These are phyloP conservation scores for Avena insularis DNA, from an alignment of 176 grass and related monocot species.

Conservation along the genomic window DNA sequence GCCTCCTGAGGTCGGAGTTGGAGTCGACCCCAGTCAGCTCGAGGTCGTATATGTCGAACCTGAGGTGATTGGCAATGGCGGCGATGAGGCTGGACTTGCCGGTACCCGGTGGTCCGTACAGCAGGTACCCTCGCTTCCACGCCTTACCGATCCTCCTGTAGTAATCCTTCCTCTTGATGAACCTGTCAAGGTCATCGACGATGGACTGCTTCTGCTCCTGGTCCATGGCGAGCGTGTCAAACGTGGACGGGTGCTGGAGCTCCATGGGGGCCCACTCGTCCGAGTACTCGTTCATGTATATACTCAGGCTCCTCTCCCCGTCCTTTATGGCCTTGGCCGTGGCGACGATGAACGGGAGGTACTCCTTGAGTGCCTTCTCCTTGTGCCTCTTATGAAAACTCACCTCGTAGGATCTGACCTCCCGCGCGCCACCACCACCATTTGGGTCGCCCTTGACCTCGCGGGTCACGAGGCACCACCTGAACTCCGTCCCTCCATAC, in stretches of 20 bases:
- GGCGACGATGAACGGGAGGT: slow-evolving; percentile 70
- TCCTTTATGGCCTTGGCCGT: slow-evolving; percentile 65
- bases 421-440: background rate
- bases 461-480: slow-evolving; percentile 26
- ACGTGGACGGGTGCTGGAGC: slow-evolving; percentile 86
- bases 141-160: slow-evolving; percentile 85
- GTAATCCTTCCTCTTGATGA: slow-evolving; percentile 85
- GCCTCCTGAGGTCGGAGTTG: slow-evolving; percentile 62
- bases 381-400: slow-evolving; percentile 76
- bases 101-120: slow-evolving; percentile 87
- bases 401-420: slow-evolving; percentile 59
- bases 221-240: slow-evolving; percentile 81
- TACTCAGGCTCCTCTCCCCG: slow-evolving; percentile 53
- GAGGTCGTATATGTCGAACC: slow-evolving; percentile 85
- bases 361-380: slow-evolving; percentile 66
- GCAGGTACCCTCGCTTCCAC: slow-evolving; percentile 94
- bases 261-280: slow-evolving; percentile 67
- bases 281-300: slow-evolving; percentile 57
- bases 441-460: background rate
- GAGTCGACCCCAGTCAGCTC: slow-evolving; percentile 70
- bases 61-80: slow-evolving; percentile 86
- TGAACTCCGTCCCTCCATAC: slow-evolving; percentile 47
- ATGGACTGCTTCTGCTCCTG: slow-evolving; percentile 61
- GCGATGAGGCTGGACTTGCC: slow-evolving; percentile 96
- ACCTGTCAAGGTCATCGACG: slow-evolving; percentile 71